A percentile compares a stretch with the other conserved stretches of the same genome.
Evolutionary conservation across 176 grass and related monocot species (phyloP).

Genomic region (Ananas comosus): DNA sequence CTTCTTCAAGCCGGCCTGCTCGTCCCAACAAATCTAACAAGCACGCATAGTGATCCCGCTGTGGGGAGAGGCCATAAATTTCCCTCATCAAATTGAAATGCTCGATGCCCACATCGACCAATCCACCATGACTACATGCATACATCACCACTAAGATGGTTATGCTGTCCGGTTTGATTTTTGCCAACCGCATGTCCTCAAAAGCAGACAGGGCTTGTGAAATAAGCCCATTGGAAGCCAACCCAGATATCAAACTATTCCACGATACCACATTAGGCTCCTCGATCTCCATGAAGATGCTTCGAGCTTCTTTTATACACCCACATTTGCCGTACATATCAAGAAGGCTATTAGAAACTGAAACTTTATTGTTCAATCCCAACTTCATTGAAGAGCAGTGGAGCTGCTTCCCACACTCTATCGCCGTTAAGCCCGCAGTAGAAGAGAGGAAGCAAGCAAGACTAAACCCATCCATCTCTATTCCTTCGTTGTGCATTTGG

Average conservation of each 20-base stretch:
- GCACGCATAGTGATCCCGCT: constrained; percentile 52
- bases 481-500: constrained; percentile 44
- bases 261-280: constrained; percentile 59
- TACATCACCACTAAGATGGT: constrained; percentile 58
- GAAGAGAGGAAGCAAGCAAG: constrained; percentile 62
- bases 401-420: constrained; percentile 42
- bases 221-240: constrained; percentile 32
- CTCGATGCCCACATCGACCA: constrained; percentile 53
- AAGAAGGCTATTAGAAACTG: constrained; percentile 68
- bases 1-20: constrained; percentile 49
- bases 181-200: constrained; percentile 68
- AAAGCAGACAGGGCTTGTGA: constrained; percentile 49
- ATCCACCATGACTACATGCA: constrained; percentile 34
- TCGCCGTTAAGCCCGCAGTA: constrained; percentile 35
- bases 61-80: constrained; percentile 37
- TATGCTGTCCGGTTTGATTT: constrained; percentile 45
- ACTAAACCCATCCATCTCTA: constrained; percentile 45
- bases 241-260: constrained; percentile 50
- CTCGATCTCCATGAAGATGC: constrained; percentile 39
- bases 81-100: constrained; percentile 60
- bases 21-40: constrained; percentile 64
- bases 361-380: constrained; percentile 35
- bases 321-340: constrained; percentile 83
- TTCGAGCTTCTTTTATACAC: constrained; percentile 44
- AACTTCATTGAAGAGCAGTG: constrained; percentile 65